phyloP scores from a whole-genome alignment of 257 asterid species.

The Scutellaria baicalensis region DNA sequence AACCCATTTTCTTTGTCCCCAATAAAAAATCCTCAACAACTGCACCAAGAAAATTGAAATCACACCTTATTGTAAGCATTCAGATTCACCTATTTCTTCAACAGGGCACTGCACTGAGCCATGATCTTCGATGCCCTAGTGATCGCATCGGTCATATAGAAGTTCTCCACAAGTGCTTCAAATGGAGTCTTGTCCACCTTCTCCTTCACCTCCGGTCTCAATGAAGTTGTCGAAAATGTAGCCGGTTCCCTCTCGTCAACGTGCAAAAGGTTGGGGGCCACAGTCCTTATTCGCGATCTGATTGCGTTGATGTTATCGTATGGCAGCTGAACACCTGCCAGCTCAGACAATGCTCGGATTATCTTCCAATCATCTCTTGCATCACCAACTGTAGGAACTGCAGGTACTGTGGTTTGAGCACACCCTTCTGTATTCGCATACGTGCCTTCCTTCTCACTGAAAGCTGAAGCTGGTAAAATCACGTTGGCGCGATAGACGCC shows the following conservation, averaged over 20 bases:
- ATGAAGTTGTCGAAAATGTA: slow-evolving; percentile 47
- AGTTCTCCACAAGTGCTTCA: slow-evolving; percentile 53
- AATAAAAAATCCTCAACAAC: slow-evolving; percentile 13
- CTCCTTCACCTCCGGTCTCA: slow-evolving; percentile 67
- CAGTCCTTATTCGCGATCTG: slow-evolving; percentile 61
- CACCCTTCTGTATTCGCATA: slow-evolving; percentile 89
- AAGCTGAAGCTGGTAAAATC: slow-evolving; percentile 89
- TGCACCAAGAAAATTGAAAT: slow-evolving; percentile 4
- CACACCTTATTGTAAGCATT: slow-evolving; percentile 36
- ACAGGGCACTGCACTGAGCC: slow-evolving; percentile 86
- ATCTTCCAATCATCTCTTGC: slow-evolving; percentile 97
- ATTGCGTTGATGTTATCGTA: slow-evolving; percentile 54
- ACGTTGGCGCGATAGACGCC: slow-evolving; percentile 92
- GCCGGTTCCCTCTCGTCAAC: slow-evolving; percentile 82
- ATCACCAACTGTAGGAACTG: slow-evolving; percentile 97
- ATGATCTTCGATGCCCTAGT: slow-evolving; percentile 97
- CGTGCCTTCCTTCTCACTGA: slow-evolving; percentile 91
- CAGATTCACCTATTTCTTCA: slow-evolving; percentile 38
- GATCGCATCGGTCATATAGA: slow-evolving; percentile 91
- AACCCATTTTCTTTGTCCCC: slow-evolving; percentile 10
- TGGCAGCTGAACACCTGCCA: slow-evolving; percentile 59
- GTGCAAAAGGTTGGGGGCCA: slow-evolving; percentile 82
- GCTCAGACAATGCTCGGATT: slow-evolving; percentile 77
- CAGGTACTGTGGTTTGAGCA: slow-evolving; percentile 81
- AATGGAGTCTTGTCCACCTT: slow-evolving; percentile 51